These are phyloP conservation scores for Fusarium sp. DNA, from an alignment of 2,329 filamentous ascomycete species.

Conservation along the genomic window DNA sequence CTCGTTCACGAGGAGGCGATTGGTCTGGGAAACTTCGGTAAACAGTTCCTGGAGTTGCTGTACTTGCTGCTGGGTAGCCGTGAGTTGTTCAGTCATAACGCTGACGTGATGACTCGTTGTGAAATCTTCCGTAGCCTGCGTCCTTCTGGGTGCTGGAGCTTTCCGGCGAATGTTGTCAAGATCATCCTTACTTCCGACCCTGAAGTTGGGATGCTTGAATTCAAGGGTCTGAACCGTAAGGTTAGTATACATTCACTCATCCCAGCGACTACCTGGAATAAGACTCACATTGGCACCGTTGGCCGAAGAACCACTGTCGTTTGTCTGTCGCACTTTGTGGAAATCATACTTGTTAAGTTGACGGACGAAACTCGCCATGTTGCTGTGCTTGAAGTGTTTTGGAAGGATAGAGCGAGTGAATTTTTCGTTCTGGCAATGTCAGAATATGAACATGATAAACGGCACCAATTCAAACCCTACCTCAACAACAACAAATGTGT, in stretches of 20 bases:
- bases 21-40: constrained; percentile 77
- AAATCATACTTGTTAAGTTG: constrained; percentile 99
- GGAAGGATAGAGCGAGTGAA: constrained; percentile 97
- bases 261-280: too few species aligned
- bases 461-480: constrained; percentile 62
- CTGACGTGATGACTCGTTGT: constrained; percentile 89
- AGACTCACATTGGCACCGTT: constrained; percentile 55
- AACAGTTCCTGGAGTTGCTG: constrained; percentile 88
- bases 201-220: constrained; percentile 97
- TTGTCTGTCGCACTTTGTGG: constrained; percentile 84
- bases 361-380: constrained; percentile 96
- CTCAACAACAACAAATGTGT: constrained; percentile 97
- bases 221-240: constrained; percentile 68
- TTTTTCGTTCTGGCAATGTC: constrained; percentile 83
- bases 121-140: constrained; percentile 74
- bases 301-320: constrained; percentile 53
- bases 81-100: constrained; percentile 86
- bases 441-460: constrained; percentile 20
- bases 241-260: constrained; percentile 20
- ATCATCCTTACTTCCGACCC: constrained; percentile 94
- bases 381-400: constrained; percentile 99
- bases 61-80: constrained; percentile 92
- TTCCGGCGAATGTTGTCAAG: constrained; percentile 97
- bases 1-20: constrained; percentile 72
- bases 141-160: constrained; percentile 89